These are phyloP conservation scores for Aurantiochytrium sp. DNA, from an alignment of 108 stramenopile genomes.

Conservation along the genomic window DNA sequence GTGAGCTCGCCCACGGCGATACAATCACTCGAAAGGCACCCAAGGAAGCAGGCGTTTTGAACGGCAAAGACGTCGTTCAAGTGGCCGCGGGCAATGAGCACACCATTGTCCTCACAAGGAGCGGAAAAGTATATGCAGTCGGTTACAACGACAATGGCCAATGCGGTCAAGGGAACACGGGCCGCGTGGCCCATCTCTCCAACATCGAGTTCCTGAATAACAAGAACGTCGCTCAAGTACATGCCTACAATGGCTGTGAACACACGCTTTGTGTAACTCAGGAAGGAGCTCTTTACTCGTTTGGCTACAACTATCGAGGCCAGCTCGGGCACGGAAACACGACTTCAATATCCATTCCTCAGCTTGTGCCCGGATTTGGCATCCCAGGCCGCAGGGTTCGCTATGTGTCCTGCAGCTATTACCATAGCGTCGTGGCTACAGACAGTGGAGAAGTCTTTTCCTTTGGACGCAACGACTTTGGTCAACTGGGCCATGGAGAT, in stretches of 20 bases:
- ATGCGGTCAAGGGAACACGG: constrained; percentile 47
- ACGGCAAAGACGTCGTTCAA: constrained; percentile 35
- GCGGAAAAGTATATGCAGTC: constrained; percentile 37
- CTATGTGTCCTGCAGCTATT: constrained; percentile 43
- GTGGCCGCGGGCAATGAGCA: constrained; percentile 59
- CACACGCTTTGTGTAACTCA: constrained; percentile 42
- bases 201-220: neutral
- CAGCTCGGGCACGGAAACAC: constrained; percentile 40
- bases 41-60: constrained; percentile 21
- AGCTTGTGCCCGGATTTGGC: constrained; percentile 33
- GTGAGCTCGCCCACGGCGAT: constrained; percentile 50
- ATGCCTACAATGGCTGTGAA: constrained; percentile 55
- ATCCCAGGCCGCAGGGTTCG: constrained; percentile 7
- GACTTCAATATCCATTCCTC: constrained; percentile 33
- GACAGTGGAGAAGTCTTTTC: constrained; percentile 36
- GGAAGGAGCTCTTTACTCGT: constrained; percentile 38
- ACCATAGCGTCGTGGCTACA: constrained; percentile 44
- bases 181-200: constrained; percentile 36
- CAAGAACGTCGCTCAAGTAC: constrained; percentile 32
- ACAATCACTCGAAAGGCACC: constrained; percentile 30
- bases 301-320: constrained; percentile 53
- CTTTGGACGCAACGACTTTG: constrained; percentile 56
- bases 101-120: constrained; percentile 38
- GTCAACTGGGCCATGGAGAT: constrained; percentile 52
- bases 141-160: constrained; percentile 62